A percentile compares a stretch with the other conserved stretches of the same genome.
phyloP scores from a whole-genome alignment of 2,329 filamentous ascomycete genomes.

The Diaporthe batatas region DNA sequence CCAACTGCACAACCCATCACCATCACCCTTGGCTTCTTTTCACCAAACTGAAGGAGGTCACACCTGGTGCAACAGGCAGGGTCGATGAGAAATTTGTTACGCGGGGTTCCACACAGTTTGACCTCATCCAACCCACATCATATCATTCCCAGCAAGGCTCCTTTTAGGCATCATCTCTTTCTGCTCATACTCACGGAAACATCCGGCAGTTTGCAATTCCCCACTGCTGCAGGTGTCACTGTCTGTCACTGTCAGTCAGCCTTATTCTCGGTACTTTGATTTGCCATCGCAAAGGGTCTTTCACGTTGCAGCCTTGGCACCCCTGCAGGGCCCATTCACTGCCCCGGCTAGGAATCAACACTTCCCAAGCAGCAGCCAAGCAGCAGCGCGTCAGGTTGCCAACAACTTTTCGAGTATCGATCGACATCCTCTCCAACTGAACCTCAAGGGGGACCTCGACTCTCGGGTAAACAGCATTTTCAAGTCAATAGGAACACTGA shows the following conservation, averaged over 20 bases:
- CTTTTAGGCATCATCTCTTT: background rate
- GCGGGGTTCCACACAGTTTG: constrained; percentile 30
- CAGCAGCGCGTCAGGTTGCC: too few species aligned
- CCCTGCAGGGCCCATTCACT: background rate
- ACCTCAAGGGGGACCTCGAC: background rate
- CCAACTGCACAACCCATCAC: background rate
- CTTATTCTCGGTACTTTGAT: constrained; percentile 1
- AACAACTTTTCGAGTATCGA: constrained; percentile 23
- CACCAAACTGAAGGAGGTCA: background rate
- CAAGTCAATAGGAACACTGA: too few species aligned
- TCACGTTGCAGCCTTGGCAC: background rate
- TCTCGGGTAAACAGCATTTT: background rate
- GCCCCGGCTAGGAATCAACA: background rate
- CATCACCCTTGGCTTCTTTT: too few species aligned
- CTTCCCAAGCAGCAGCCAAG: too few species aligned
- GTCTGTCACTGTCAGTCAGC: too few species aligned
- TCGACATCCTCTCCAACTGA: background rate
- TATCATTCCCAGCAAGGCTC: constrained; percentile 3
- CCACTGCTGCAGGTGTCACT: too few species aligned
- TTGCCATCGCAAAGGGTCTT: background rate
- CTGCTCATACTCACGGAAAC: background rate
- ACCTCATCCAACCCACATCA: constrained; percentile 24
- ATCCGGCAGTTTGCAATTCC: too few species aligned
- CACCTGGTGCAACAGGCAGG: constrained; percentile 1
- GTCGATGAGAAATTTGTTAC: constrained; percentile 35